Conservation (phyloP, 2,329 filamentous ascomycete genomes). For the Hypomyces rosellus region DNA sequence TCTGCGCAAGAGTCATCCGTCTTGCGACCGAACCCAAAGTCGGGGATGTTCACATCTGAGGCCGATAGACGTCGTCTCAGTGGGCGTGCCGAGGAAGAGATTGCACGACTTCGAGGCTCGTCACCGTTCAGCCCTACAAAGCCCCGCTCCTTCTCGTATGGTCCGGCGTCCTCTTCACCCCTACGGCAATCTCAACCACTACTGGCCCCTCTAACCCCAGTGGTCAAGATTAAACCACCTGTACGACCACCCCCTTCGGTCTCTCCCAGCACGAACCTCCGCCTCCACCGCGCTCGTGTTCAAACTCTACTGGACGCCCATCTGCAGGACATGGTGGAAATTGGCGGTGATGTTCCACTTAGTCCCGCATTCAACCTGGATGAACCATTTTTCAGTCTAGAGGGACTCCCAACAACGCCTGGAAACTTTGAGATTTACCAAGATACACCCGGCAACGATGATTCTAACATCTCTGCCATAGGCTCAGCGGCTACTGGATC, state of each 20-base stretch:
- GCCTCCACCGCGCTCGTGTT: constrained; percentile 79
- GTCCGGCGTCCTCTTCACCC: constrained; percentile 62
- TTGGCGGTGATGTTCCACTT: constrained; percentile 47
- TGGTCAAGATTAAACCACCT: constrained; percentile 69
- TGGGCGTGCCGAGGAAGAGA: constrained; percentile 91
- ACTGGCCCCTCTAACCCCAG: constrained; percentile 76
- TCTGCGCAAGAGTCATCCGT: constrained; percentile 92
- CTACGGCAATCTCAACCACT: constrained; percentile 51
- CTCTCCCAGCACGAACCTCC: constrained; percentile 88
- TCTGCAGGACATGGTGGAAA: constrained; percentile 39
- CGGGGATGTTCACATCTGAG: constrained; percentile 67
- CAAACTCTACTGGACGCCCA: constrained; percentile 77
- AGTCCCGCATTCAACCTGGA: constrained; percentile 63
- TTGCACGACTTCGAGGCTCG: constrained; percentile 84
- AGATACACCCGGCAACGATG: constrained; percentile 27
- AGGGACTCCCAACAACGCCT: constrained; percentile 44
- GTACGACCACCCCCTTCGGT: constrained; percentile 59
- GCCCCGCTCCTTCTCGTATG: constrained; percentile 47
- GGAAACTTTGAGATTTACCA: constrained; percentile 59
- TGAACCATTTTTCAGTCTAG: constrained; percentile 43
- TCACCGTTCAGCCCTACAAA: constrained; percentile 89
- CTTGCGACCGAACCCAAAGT: constrained; percentile 61
- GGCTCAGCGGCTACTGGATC: constrained; percentile 51
- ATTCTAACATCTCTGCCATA: constrained; percentile 30
- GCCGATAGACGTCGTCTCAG: constrained; percentile 74